These are phyloP conservation scores for Nothophytophthora sp. DNA, from an alignment of 352 stramenopile genomes.

Conservation along the genomic window DNA sequence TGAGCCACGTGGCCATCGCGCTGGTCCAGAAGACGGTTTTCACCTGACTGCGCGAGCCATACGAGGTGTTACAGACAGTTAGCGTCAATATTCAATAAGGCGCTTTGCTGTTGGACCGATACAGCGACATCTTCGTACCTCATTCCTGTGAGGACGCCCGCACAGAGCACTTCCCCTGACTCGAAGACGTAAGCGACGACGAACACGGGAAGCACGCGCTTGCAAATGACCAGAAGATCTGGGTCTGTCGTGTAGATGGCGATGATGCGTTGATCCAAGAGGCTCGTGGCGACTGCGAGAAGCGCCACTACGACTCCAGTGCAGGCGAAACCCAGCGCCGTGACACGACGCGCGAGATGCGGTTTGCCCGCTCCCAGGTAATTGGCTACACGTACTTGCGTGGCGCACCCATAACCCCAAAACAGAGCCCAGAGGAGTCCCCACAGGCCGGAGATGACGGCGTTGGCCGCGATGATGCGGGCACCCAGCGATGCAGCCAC, in stretches of 20 bases:
- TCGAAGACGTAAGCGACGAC: slow-evolving; percentile 62
- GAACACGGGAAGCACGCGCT: slow-evolving; percentile 60
- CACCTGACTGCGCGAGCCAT: slow-evolving; percentile 37
- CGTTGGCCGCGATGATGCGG: slow-evolving; percentile 63
- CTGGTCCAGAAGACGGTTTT: slow-evolving; percentile 66
- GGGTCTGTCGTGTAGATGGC: slow-evolving; percentile 62
- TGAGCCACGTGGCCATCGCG: slow-evolving; percentile 60
- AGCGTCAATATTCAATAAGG: not conserved
- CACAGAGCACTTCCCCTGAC: slow-evolving; percentile 60
- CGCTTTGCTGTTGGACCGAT: not conserved
- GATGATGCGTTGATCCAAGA: slow-evolving; percentile 51
- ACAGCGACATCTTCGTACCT: slow-evolving; percentile 24
- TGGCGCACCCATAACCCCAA: slow-evolving; percentile 81
- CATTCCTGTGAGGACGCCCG: slow-evolving; percentile 68
- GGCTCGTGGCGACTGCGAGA: slow-evolving; percentile 44
- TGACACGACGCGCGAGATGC: slow-evolving; percentile 46
- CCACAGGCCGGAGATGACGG: slow-evolving; percentile 72
- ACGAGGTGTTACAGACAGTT: slow-evolving; percentile 3
- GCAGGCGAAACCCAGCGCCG: slow-evolving; percentile 54
- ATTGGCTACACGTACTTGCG: slow-evolving; percentile 76
- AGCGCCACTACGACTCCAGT: slow-evolving; percentile 48
- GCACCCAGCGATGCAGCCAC: slow-evolving; percentile 65
- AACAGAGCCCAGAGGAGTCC: slow-evolving; percentile 73
- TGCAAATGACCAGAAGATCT: slow-evolving; percentile 46
- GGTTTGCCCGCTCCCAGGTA: slow-evolving; percentile 69